These are phyloP conservation scores for Coemansia sp. DNA, from an alignment of 192 early-diverging fungal species.

Conservation along the genomic window DNA sequence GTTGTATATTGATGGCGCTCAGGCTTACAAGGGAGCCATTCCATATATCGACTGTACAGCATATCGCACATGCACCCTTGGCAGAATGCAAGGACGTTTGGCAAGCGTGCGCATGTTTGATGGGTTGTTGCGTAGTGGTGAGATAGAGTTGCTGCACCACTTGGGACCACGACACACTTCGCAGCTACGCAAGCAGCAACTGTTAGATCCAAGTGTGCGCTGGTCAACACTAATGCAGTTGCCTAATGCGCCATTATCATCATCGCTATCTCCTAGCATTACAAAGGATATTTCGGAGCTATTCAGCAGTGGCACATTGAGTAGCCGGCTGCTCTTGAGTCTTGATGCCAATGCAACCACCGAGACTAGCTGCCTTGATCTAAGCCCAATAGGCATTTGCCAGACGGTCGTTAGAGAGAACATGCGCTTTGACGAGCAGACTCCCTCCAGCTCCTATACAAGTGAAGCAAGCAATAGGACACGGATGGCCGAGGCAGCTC, in stretches of 20 bases:
- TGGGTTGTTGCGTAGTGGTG: constrained; percentile 16
- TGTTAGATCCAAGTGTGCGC: constrained; percentile 8
- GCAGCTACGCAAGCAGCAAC: constrained; percentile 27
- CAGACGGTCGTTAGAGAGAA: constrained; percentile 34
- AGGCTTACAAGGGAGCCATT: constrained; percentile 22
- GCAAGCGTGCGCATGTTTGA: constrained; percentile 40
- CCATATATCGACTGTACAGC: constrained; percentile 29
- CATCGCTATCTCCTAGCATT: constrained; percentile 9
- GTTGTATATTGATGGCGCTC: constrained; percentile 25
- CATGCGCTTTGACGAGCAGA: neutral
- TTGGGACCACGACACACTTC: constrained; percentile 20
- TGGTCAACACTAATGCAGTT: constrained; percentile 12
- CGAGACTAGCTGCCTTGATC: constrained; percentile 13
- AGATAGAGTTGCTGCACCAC: constrained; percentile 33
- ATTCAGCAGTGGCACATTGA: constrained; percentile 19
- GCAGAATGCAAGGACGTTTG: constrained; percentile 24
- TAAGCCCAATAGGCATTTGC: constrained; percentile 40
- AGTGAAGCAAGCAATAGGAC: neutral
- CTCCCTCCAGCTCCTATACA: too few species aligned
- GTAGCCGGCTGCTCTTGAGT: constrained; percentile 17
- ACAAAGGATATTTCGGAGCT: constrained; percentile 10
- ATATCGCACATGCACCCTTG: constrained; percentile 27
- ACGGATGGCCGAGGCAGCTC: constrained; percentile 16
- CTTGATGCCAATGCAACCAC: constrained; percentile 13
- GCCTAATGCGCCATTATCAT: neutral